Conservation (phyloP, 2,329 filamentous ascomycete genomes). For the Cladorrhinum sp. region DNA sequence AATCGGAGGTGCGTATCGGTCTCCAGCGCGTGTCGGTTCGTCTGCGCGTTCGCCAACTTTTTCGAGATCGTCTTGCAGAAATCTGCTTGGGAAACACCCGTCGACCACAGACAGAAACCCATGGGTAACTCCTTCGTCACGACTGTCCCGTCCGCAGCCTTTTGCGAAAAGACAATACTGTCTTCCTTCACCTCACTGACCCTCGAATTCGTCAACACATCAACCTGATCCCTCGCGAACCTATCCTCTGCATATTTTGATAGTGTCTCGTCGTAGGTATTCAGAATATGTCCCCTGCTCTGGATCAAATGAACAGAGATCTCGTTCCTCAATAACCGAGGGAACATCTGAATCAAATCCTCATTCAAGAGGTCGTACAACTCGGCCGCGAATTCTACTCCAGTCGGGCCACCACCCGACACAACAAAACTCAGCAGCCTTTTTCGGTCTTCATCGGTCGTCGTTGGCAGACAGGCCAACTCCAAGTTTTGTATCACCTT, state of each 20-base stretch:
- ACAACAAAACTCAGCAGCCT: slow-evolving; percentile 93
- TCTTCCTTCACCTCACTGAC: slow-evolving; percentile 85
- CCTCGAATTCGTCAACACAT: slow-evolving; percentile 87
- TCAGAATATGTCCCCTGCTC: slow-evolving; percentile 89
- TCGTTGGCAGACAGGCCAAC: slow-evolving; percentile 87
- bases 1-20: slow-evolving; percentile 91
- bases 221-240: slow-evolving; percentile 86
- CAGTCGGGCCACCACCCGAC: slow-evolving; percentile 90
- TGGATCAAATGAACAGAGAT: slow-evolving; percentile 98
- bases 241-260: slow-evolving; percentile 89
- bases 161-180: slow-evolving; percentile 85
- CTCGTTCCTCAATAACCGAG: slow-evolving; percentile 87
- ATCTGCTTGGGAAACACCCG: slow-evolving; percentile 82
- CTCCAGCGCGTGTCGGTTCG: slow-evolving; percentile 86
- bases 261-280: slow-evolving; percentile 95
- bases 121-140: slow-evolving; percentile 92
- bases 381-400: slow-evolving; percentile 96
- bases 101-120: slow-evolving; percentile 97
- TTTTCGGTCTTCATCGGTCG: slow-evolving; percentile 79
- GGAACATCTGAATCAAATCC: slow-evolving; percentile 80
- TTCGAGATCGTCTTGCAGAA: slow-evolving; percentile 73
- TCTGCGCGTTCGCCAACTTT: slow-evolving; percentile 74
- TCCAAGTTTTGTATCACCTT: slow-evolving; percentile 87
- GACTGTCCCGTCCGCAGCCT: slow-evolving; percentile 66
- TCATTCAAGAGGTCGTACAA: slow-evolving; percentile 96